phyloP scores from a whole-genome alignment of 2,329 filamentous ascomycete genomes.

The Trematosphaeria pertusa region DNA sequence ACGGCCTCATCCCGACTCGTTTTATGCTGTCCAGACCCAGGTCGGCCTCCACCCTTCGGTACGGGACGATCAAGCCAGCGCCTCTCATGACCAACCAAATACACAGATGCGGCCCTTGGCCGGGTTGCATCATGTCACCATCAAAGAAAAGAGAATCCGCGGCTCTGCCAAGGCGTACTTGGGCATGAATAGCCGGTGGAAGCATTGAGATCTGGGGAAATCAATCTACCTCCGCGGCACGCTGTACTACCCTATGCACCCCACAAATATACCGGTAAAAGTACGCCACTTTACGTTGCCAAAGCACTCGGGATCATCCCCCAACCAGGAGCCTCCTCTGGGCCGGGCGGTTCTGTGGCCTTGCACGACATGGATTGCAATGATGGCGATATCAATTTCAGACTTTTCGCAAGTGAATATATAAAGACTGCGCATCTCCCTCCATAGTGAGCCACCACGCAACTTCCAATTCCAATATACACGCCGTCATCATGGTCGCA shows the following conservation, averaged over 20 bases:
- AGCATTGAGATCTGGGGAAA: constrained; percentile 12
- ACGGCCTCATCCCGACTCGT: too few relatives aligned
- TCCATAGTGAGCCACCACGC: constrained; percentile 14
- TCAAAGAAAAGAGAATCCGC: too few relatives aligned
- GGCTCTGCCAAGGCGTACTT: too few relatives aligned
- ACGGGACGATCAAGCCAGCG: too few relatives aligned
- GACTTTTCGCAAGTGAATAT: constrained; percentile 17
- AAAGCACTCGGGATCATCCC: constrained; percentile 5
- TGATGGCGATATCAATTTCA: constrained; percentile 15
- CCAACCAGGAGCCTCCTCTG: constrained; percentile 21
- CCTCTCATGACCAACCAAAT: too few relatives aligned
- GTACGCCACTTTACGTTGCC: constrained; percentile 22
- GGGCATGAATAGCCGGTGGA: constrained; percentile 36
- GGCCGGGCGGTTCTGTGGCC: constrained; percentile 15
- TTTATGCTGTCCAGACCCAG: too few relatives aligned
- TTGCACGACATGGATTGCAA: constrained; percentile 8
- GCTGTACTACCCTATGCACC: constrained; percentile 23
- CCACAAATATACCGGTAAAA: constrained; percentile 35
- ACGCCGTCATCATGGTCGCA: constrained; percentile 33
- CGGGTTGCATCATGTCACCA: too few relatives aligned
- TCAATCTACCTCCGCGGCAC: constrained; percentile 10
- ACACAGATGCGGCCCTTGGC: too few relatives aligned
- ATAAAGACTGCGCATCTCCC: constrained; percentile 20
- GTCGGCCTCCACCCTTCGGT: too few relatives aligned
- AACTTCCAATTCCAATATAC: constrained; percentile 11